Base-by-base conservation (phyloP, 495 filamentous ascomycete species). In the Neurospora tetrasperma region DNA sequence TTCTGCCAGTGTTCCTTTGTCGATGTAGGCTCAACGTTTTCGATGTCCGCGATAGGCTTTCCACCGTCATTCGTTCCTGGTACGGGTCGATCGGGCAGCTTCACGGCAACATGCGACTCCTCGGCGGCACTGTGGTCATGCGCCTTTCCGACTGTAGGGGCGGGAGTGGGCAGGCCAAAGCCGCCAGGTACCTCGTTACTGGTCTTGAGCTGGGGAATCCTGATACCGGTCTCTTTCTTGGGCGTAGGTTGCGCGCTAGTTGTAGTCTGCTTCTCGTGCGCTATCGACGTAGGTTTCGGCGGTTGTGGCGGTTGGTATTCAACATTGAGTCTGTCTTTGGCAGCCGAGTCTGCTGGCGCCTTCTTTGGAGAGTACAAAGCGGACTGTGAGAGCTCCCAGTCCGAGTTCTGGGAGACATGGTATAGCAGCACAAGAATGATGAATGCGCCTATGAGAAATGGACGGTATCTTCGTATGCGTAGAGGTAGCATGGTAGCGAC, bases 381-480 rank as follows among this genome's bases (percentile, higher is more conserved):
- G 27, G 81, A 76, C 12, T 76, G 74, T 42, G 79, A 78, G 31
- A 79, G 72, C 39, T 85, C 83, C 83, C 84, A 85, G 78, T 83
- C 78, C 75, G 79, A 86, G 72, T 82, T 87, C 77, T 77, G 80
- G 75, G 78, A 83, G 70, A 92, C 90, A 78, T 93, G 88, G 75
- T 93, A 87, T 27, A 95, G 80, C 18, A 89, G 82, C 59, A 94
- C 81, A 40, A 90, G 80, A 69, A 90, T 81, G 69, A 92, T 79
- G 70, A 89, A 85, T 68, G 92, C 89, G 78, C 92, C 90, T 75
- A 92, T 81, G 69, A 94, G 78, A 74, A 93, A 90, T 69, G 90
- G 84, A 71, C 93, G 90, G 77, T 93, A 95, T 81, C 93, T 87
- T 70, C 93, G 90, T 75, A 92, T 80, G 46, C 92, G 91, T 72